Conservation (phyloP, 2,329 filamentous ascomycete species). For the Xylariaceae sp. region DNA sequence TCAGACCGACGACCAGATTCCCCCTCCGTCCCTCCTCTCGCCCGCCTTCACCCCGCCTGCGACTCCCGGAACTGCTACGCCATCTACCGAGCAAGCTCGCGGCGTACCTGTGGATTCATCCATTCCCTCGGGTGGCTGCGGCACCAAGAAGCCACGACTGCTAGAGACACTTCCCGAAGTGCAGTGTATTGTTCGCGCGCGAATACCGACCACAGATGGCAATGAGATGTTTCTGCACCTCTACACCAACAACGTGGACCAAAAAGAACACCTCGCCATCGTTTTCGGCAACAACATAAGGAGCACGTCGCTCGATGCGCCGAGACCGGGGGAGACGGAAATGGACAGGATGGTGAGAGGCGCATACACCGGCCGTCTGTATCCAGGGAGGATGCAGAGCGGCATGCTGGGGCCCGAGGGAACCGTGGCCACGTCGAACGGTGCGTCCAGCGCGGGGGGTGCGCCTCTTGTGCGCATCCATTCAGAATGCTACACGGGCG, state of each 20-base stretch:
- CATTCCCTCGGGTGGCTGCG: constrained; percentile 52
- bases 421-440: constrained; percentile 12
- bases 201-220: constrained; percentile 86
- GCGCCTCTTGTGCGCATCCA: constrained; percentile 88
- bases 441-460: constrained; percentile 13
- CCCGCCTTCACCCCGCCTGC: constrained; percentile 74
- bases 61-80: constrained; percentile 55
- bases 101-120: constrained; percentile 57
- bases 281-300: constrained; percentile 89
- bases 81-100: constrained; percentile 39
- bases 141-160: constrained; percentile 62
- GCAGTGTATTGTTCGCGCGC: constrained; percentile 88
- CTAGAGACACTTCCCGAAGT: constrained; percentile 74
- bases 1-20: constrained; percentile 22
- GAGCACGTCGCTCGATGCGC: constrained; percentile 64
- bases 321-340: constrained; percentile 72
- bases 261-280: constrained; percentile 94
- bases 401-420: constrained; percentile 45
- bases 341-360: constrained; percentile 90
- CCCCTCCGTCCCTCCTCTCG: constrained; percentile 71
- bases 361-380: constrained; percentile 83
- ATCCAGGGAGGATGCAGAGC: constrained; percentile 75
- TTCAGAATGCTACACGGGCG: constrained; percentile 96
- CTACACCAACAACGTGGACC: constrained; percentile 88
- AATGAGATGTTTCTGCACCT: constrained; percentile 97